Conservation (phyloP, 129 eudicot genomes). For the Artemisia argyi region DNA sequence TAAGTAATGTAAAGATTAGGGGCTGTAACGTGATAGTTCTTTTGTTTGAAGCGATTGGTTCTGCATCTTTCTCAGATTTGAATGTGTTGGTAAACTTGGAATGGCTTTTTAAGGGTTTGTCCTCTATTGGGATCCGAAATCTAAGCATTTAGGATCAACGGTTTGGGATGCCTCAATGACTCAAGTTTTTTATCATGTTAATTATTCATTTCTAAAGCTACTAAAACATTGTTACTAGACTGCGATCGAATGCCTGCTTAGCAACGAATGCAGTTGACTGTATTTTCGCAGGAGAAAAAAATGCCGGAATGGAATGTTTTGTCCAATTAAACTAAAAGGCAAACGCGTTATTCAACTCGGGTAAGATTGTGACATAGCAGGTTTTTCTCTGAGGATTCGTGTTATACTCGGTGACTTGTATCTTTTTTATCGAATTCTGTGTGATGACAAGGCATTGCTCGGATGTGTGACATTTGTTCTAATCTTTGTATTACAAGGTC, state of each 20-base stretch:
- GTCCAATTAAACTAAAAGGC: conserved; percentile 81
- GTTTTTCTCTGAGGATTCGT: conserved; percentile 57
- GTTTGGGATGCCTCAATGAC: conserved; percentile 99
- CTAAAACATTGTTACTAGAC: too few species aligned
- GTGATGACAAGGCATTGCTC: conserved; percentile 64
- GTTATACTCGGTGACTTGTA: not conserved
- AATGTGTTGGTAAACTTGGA: too few species aligned
- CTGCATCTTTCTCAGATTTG: too few species aligned
- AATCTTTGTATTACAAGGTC: too few species aligned
- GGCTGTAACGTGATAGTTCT: too few species aligned
- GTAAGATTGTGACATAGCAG: conserved; percentile 96
- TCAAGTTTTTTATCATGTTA: conserved; percentile 68
- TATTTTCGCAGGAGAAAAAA: conserved; percentile 65
- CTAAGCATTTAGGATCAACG: conserved; percentile 92
- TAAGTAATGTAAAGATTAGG: too few species aligned
- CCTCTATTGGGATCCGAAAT: not conserved
- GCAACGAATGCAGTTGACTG: conserved; percentile 7
- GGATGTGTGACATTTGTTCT: conserved; percentile 46
- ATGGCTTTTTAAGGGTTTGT: too few species aligned
- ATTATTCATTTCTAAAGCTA: not conserved
- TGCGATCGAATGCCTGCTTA: not conserved
- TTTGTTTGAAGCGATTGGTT: too few species aligned
- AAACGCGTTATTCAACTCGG: conserved; percentile 97
- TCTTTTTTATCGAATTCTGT: conserved; percentile 4
- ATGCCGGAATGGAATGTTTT: conserved; percentile 85